These are phyloP conservation scores for Ettlia oleoabundans DNA, from an alignment of 139 green algal species.

Conservation along the genomic window DNA sequence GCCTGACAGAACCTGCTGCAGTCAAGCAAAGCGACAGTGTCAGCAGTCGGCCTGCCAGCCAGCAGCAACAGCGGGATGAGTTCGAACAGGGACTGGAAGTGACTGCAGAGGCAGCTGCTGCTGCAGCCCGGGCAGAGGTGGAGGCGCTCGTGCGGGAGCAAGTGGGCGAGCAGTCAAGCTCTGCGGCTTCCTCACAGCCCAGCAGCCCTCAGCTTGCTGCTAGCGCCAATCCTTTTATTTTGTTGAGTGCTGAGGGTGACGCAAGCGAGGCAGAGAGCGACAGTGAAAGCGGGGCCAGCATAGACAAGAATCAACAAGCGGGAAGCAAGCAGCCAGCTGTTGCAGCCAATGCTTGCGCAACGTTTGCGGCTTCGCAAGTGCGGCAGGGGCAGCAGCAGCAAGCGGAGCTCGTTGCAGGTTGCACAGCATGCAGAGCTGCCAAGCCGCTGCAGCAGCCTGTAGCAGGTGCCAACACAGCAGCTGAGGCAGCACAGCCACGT, in stretches of 20 bases:
- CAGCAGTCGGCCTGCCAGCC: background rate
- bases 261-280: background rate
- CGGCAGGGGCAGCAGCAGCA: too few species aligned
- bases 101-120: slow-evolving; percentile 7
- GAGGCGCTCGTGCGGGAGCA: background rate
- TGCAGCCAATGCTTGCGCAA: too few species aligned
- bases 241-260: background rate
- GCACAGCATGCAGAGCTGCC: too few species aligned
- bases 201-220: background rate
- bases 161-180: background rate
- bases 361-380: too few species aligned
- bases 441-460: too few species aligned
- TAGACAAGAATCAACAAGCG: background rate
- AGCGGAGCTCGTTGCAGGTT: too few species aligned
- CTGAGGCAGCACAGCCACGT: too few species aligned
- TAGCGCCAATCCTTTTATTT: background rate
- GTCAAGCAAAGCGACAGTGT: background rate
- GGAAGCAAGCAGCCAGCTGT: background rate
- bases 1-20: too few species aligned
- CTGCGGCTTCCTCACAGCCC: background rate
- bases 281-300: background rate
- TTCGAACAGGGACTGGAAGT: background rate
- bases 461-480: too few species aligned
- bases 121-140: background rate
- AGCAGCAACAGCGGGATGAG: background rate